Conservation (phyloP, 2,329 filamentous ascomycete species). For the Zelopaecilomyces penicillatus region DNA sequence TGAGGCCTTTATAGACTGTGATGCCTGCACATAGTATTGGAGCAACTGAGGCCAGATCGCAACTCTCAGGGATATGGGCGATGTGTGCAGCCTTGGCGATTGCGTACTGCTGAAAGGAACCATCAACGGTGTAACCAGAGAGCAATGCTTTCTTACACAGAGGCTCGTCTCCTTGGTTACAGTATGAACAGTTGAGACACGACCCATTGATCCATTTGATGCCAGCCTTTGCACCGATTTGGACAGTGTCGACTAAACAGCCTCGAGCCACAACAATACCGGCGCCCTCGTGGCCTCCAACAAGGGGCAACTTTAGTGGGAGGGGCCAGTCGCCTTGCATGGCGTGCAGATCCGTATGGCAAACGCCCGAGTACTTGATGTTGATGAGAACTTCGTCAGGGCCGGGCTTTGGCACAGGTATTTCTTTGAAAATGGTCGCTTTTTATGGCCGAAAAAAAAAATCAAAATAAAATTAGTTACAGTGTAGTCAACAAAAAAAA, state of each 20-base stretch:
- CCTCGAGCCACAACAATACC: neutral
- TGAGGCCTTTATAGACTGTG: neutral
- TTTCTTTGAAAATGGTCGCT: too few species aligned
- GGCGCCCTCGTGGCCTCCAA: neutral
- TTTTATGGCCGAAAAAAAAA: constrained; percentile 18
- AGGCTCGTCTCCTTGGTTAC: neutral
- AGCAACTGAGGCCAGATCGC: neutral
- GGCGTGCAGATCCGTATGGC: neutral
- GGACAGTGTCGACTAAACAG: neutral
- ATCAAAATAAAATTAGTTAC: constrained; percentile 4
- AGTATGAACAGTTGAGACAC: neutral
- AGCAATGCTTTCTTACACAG: neutral
- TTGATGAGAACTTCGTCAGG: neutral
- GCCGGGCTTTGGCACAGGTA: neutral
- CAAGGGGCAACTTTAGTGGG: neutral
- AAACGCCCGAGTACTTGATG: neutral
- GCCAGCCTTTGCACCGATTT: neutral
- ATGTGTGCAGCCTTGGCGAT: neutral
- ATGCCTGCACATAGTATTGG: neutral
- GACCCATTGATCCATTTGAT: too few species aligned
- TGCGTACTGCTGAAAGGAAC: neutral
- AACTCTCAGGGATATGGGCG: neutral
- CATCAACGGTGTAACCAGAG: neutral
- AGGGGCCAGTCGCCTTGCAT: neutral
- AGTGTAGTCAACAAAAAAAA: neutral